Evolutionary conservation across 768 basidiomycete species (phyloP), one percentile per base, ranked within the genome.

Genomic region (Rhizopogon roseolus): DNA sequence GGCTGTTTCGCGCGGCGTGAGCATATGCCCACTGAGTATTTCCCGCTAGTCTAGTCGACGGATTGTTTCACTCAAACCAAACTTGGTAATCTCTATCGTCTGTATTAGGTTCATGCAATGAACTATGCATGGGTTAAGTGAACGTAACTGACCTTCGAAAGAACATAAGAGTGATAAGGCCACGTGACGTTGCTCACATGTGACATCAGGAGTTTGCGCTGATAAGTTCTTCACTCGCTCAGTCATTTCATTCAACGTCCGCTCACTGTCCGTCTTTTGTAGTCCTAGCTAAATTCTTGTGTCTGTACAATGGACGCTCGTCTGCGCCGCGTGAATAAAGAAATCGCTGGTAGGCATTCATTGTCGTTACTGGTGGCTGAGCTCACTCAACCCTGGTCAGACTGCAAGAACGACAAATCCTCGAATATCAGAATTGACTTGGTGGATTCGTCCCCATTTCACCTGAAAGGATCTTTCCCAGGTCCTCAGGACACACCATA

Each of bases 401-500:
- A 96, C 71, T 94, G 92, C 80, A 92, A 94, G 78, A 94, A 90
- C 69, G 95, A 98, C 77, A 93, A 87, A 78, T 81, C 86, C 16
- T 93, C 93, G 27, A 83, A 82, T 54, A 92, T 98, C 72, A 78
- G 71, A 60, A 89, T 98, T 64, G 89, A 93, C 43, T 85, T 93
- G 69, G 73, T 96, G 65, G 91, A 93, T 68, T 84, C 91, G 60
- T 90, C 86, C 5, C 91, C 91, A 0, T 96, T 93, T 65, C 95
- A 98, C 66, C 81, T 98, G 39, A 88, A 86, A 60, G 95, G 95
- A 0, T 84, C 89, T 0, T 98, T 98, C 71, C 84, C 85, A 9
- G 95, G 95, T 10, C 95, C 95, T 11, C 85, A 92, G 61, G 96
- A 80, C 38, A 97, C 95, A 4, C 95, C 96, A 1, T 98, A 98